Evolutionary conservation across 192 early-diverging fungal genomes (phyloP).

Genomic region (Dissophora ornata): DNA sequence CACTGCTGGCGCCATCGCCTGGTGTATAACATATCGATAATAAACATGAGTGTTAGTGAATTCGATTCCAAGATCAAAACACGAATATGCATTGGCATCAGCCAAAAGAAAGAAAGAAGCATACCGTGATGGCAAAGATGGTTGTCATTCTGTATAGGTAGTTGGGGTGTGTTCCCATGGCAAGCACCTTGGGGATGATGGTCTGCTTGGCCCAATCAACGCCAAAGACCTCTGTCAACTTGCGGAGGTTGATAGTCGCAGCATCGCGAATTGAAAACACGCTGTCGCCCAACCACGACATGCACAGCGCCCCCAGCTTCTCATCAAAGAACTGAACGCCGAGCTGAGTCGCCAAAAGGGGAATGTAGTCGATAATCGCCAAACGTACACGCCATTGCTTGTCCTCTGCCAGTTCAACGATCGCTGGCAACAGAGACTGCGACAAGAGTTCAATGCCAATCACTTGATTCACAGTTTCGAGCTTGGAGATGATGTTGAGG

Average conservation of each 20-base stretch:
- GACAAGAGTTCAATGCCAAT: constrained; percentile 98
- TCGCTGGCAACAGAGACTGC: constrained; percentile 96
- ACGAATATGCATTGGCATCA: no score
- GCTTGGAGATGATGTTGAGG: constrained; percentile 97
- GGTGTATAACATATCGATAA: constrained; percentile 17
- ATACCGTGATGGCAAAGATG: constrained; percentile 93
- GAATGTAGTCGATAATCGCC: constrained; percentile 99
- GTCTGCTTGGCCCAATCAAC: constrained; percentile 95
- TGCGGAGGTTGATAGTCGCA: constrained; percentile 92
- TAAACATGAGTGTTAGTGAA: neutral
- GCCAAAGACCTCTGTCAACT: constrained; percentile 98
- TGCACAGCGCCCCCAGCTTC: constrained; percentile 92
- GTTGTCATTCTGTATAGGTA: constrained; percentile 99
- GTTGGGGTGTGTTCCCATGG: constrained; percentile 90
- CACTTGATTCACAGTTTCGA: constrained; percentile 94
- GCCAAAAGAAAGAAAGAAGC: no score
- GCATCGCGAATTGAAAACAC: constrained; percentile 99
- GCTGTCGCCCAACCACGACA: constrained; percentile 98
- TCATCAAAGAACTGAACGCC: constrained; percentile 98
- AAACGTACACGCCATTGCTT: constrained; percentile 99
- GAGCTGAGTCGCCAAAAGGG: constrained; percentile 94
- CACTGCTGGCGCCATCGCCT: constrained; percentile 89
- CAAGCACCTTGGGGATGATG: constrained; percentile 95
- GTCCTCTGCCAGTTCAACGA: constrained; percentile 98
- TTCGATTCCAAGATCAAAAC: no score